A percentile compares a stretch with the other conserved stretches of the same genome.
Conservation (phyloP, 345 rosid genomes). For the Bretschneidera sinensis region DNA sequence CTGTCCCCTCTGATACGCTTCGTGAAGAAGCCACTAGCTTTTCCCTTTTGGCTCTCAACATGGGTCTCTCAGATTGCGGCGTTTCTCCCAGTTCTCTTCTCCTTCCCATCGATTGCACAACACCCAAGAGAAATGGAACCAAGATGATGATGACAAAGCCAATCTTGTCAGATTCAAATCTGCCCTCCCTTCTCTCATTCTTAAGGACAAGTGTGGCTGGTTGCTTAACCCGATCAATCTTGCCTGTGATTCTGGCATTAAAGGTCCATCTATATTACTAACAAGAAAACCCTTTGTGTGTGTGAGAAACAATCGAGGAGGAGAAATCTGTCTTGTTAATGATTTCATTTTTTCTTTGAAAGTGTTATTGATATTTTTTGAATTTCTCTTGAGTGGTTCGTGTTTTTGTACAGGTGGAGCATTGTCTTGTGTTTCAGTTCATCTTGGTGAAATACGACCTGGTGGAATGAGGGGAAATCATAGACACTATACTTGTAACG, state of each 20-base stretch:
- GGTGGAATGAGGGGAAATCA: slow-evolving; percentile 83
- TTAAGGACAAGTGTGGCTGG: slow-evolving; percentile 83
- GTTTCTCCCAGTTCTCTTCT: slow-evolving; percentile 30
- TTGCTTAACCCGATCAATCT: slow-evolving; percentile 64
- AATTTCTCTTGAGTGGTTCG: not conserved
- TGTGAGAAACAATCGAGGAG: no score
- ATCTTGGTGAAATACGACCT: slow-evolving; percentile 73
- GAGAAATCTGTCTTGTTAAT: no score
- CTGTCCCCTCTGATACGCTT: slow-evolving; percentile 38
- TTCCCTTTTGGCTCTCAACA: slow-evolving; percentile 68
- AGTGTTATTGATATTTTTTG: no score
- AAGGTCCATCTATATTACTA: slow-evolving; percentile 35
- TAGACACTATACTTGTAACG: slow-evolving; percentile 69
- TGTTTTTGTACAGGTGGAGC: slow-evolving; percentile 63
- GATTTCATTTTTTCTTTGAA: no score
- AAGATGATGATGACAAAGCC: slow-evolving; percentile 49
- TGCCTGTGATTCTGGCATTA: slow-evolving; percentile 46
- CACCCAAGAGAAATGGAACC: slow-evolving; percentile 18
- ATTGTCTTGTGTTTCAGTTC: slow-evolving; percentile 48
- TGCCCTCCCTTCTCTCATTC: slow-evolving; percentile 26
- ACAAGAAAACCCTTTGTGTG: no score
- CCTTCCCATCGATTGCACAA: slow-evolving; percentile 14
- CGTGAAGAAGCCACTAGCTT: slow-evolving; percentile 75
- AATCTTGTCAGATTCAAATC: slow-evolving; percentile 53
- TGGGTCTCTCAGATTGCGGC: slow-evolving; percentile 73